These are phyloP conservation scores for Diaporthe citriasiana DNA, from an alignment of 2,329 filamentous ascomycete species.

Conservation along the genomic window DNA sequence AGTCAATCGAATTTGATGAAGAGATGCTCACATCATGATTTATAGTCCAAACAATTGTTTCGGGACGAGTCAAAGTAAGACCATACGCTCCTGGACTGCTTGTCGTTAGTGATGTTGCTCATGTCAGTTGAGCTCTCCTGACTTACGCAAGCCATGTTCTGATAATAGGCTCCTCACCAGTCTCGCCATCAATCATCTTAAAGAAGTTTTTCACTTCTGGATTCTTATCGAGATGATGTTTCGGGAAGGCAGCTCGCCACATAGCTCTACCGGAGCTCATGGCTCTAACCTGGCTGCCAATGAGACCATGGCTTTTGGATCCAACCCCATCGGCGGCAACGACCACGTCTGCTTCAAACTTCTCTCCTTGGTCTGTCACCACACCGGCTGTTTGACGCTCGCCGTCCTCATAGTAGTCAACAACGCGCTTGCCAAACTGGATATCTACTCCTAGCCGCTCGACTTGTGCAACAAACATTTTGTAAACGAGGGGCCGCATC, in stretches of 20 bases:
- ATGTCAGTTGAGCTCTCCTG: too few species aligned
- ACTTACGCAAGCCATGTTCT: conserved; percentile 22
- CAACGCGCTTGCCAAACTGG: background rate
- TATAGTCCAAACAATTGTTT: conserved; percentile 1
- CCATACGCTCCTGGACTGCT: conserved; percentile 17
- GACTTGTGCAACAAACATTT: conserved; percentile 7
- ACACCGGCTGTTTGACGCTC: background rate
- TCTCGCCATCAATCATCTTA: conserved; percentile 9
- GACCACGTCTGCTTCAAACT: background rate
- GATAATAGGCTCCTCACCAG: conserved; percentile 2
- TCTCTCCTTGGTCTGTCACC: background rate
- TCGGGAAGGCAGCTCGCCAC: conserved; percentile 14
- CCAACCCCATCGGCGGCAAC: conserved; percentile 4
- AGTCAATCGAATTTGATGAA: rapidly evolving
- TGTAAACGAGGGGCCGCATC: conserved; percentile 13
- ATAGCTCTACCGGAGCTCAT: conserved; percentile 10
- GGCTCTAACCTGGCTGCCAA: conserved; percentile 7
- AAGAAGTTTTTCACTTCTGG: conserved; percentile 10
- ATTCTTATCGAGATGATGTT: background rate
- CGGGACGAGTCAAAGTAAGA: conserved; percentile 5
- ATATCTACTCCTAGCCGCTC: background rate
- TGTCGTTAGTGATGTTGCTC: background rate
- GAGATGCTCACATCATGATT: background rate
- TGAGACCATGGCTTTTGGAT: background rate
- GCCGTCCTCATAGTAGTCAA: background rate